These are phyloP conservation scores for Chalciporus chontae DNA, from an alignment of 768 basidiomycete genomes.

Conservation along the genomic window DNA sequence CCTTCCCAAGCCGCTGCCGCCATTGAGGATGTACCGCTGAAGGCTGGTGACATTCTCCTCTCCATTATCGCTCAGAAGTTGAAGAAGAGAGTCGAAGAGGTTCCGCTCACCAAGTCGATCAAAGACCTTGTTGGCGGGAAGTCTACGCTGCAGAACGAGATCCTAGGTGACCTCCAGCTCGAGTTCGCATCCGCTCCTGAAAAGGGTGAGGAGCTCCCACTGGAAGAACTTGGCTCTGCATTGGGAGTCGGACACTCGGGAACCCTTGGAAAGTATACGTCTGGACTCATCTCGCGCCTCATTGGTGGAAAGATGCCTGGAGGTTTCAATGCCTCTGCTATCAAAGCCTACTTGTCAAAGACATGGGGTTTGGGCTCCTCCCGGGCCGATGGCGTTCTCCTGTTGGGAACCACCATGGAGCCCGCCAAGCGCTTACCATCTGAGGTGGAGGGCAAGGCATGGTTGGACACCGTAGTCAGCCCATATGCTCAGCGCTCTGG, in stretches of 20 bases:
- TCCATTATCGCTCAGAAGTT: constrained; percentile 95
- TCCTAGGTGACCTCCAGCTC: constrained; percentile 92
- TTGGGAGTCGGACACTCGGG: constrained; percentile 79
- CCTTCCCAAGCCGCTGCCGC: constrained; percentile 62
- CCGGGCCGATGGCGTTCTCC: constrained; percentile 85
- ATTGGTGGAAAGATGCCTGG: constrained; percentile 98
- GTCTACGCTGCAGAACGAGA: constrained; percentile 98
- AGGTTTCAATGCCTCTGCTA: constrained; percentile 92
- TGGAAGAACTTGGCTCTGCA: constrained; percentile 91
- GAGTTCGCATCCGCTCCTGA: constrained; percentile 95
- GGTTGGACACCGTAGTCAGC: constrained; percentile 83
- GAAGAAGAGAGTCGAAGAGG: constrained; percentile 90
- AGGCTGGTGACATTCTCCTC: constrained; percentile 83
- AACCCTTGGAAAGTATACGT: constrained; percentile 90
- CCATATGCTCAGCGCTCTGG: constrained; percentile 88
- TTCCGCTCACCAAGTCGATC: constrained; percentile 90
- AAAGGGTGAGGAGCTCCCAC: constrained; percentile 95
- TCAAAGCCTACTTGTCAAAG: constrained; percentile 86
- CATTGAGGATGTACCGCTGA: constrained; percentile 89
- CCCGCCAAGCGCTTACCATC: constrained; percentile 90
- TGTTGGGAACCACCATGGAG: constrained; percentile 89
- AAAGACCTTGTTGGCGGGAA: constrained; percentile 99
- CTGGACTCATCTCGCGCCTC: constrained; percentile 84
- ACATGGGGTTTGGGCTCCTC: constrained; percentile 92
- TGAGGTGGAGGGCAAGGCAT: constrained; percentile 89